Percentiles rank a stretch among this genome's conserved stretches.
These are phyloP conservation scores for Quercus agrifolia DNA, from an alignment of 306 rosid species.

Conservation along the genomic window DNA sequence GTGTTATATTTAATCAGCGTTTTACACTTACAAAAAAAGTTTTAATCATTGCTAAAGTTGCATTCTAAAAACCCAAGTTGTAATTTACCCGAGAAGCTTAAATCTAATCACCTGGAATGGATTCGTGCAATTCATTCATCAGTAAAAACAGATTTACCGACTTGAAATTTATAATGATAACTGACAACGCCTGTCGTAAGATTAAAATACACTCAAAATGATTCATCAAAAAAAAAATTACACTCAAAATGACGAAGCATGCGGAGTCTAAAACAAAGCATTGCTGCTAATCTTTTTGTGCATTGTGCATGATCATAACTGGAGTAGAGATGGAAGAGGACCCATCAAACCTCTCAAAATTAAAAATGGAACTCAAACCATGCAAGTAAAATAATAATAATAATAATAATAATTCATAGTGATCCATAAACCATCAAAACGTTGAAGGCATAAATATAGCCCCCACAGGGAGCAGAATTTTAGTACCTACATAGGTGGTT, in stretches of 20 bases:
- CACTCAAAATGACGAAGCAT: no score
- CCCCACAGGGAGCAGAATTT: neutral
- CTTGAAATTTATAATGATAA: no score
- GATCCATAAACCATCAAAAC: neutral
- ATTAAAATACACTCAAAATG: no score
- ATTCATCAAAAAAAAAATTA: no score
- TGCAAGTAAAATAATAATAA: neutral
- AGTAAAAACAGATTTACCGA: no score
- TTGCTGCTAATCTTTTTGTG: neutral
- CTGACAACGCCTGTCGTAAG: no score
- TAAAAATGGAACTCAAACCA: neutral
- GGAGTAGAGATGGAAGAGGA: neutral
- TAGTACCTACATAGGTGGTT: constrained; percentile 10
- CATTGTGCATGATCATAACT: neutral
- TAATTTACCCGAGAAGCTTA: no score
- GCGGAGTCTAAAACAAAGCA: neutral
- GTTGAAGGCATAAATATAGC: neutral
- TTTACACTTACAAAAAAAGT: neutral
- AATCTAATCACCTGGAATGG: no score
- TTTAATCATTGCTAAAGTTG: no score
- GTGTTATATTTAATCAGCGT: neutral
- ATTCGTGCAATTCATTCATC: no score
- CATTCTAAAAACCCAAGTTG: no score
- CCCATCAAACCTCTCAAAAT: neutral
- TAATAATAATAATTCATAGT: neutral